These are phyloP conservation scores for Turnera subulata DNA, from an alignment of 345 rosid genomes.

Conservation along the genomic window DNA sequence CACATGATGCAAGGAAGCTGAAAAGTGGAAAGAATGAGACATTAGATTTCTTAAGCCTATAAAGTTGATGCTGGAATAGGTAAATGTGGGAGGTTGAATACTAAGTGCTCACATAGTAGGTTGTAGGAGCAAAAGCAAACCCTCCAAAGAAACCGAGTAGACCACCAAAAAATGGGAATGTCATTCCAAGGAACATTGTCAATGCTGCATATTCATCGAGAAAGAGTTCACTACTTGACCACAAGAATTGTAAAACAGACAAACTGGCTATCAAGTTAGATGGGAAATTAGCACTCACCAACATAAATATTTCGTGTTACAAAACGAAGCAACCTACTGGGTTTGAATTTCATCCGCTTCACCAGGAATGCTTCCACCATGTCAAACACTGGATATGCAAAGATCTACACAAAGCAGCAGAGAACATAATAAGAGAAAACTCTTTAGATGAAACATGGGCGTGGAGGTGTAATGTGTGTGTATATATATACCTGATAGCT, in stretches of 20 bases:
- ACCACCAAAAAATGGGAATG: slow-evolving; percentile 74
- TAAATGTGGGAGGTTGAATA: too few species aligned
- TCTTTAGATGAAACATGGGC: too few species aligned
- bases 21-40: neutral
- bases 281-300: slow-evolving; percentile 39
- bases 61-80: too few species aligned
- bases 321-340: slow-evolving; percentile 47
- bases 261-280: neutral
- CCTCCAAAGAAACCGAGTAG: slow-evolving; percentile 77
- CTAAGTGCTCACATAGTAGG: slow-evolving; percentile 47
- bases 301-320: slow-evolving; percentile 40
- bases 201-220: too few species aligned
- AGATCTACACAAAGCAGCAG: too few species aligned
- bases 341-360: slow-evolving; percentile 43
- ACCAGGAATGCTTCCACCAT: slow-evolving; percentile 54
- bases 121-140: slow-evolving; percentile 74
- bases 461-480: too few species aligned
- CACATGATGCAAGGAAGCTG: slow-evolving; percentile 85
- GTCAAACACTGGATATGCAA: slow-evolving; percentile 35
- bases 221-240: too few species aligned
- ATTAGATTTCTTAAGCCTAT: too few species aligned
- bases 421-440: too few species aligned
- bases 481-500: too few species aligned
- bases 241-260: neutral
- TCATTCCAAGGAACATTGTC: slow-evolving; percentile 49